Conservation (phyloP, 2,329 filamentous ascomycete genomes). For the Moelleriella libera region DNA sequence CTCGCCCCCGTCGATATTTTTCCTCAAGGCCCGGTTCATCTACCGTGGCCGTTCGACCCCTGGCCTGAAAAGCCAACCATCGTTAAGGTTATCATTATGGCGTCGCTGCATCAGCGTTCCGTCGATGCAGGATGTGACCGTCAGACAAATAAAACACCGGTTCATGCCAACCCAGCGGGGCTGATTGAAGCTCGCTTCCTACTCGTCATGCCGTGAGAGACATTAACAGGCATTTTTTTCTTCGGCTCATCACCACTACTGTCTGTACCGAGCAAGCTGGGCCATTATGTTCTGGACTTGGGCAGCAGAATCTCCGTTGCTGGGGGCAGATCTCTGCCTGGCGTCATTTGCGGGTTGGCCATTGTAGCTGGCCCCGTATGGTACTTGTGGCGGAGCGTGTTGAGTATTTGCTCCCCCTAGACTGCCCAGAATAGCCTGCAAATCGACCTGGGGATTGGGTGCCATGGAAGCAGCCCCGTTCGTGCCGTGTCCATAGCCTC, state of each 20-base stretch:
- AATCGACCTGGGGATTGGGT: slow-evolving; percentile 21
- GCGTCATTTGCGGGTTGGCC: slow-evolving; percentile 14
- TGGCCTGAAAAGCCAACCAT: too few species aligned
- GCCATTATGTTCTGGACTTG: slow-evolving; percentile 63
- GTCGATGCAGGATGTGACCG: too few species aligned
- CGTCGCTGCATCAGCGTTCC: too few species aligned
- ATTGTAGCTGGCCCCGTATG: slow-evolving; percentile 17
- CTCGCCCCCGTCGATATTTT: too few species aligned
- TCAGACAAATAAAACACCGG: too few species aligned
- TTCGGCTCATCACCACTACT: slow-evolving; percentile 17
- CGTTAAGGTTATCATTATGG: too few species aligned
- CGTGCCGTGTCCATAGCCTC: slow-evolving; percentile 2
- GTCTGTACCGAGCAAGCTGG: slow-evolving; percentile 51
- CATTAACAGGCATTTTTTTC: too few species aligned
- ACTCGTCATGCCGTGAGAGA: too few species aligned
- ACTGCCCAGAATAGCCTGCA: slow-evolving; percentile 31
- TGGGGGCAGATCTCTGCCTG: slow-evolving; percentile 7
- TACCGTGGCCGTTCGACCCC: too few species aligned
- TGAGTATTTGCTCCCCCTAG: slow-evolving; percentile 15
- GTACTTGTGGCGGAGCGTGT: slow-evolving; percentile 10
- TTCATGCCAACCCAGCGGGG: too few species aligned
- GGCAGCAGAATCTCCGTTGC: slow-evolving; percentile 25
- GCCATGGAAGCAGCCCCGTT: slow-evolving; percentile 6
- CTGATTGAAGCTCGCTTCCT: too few species aligned
- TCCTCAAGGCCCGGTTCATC: too few species aligned